phyloP scores from a whole-genome alignment of 129 eudicot genomes.

The Calendula officinalis region DNA sequence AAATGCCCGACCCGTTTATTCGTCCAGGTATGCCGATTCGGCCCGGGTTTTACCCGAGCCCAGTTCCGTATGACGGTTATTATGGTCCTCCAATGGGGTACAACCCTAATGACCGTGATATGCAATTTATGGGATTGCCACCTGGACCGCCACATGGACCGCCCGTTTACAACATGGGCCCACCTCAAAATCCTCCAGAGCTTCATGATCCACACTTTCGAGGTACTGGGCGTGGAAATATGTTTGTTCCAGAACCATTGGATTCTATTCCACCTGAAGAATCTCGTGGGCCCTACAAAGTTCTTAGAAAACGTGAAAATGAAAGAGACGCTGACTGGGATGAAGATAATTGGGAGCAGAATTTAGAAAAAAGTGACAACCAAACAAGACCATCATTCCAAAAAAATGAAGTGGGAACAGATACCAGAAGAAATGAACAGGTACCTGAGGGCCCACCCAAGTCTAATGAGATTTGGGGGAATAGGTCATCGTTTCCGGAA shows the following conservation, averaged over 20 bases:
- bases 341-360: conserved; percentile 49
- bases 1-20: conserved; percentile 62
- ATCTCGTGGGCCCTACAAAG: conserved; percentile 48
- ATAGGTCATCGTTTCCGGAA: conserved; percentile 35
- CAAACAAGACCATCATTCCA: conserved; percentile 32
- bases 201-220: conserved; percentile 50
- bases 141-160: conserved; percentile 65
- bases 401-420: conserved; percentile 57
- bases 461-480: conserved; percentile 36
- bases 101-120: conserved; percentile 72
- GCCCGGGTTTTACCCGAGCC: conserved; percentile 85
- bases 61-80: conserved; percentile 77
- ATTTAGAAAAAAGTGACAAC: conserved; percentile 36
- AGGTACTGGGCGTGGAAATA: conserved; percentile 50
- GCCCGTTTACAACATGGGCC: conserved; percentile 61
- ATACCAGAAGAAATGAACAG: no score
- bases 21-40: conserved; percentile 82
- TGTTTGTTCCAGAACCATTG: conserved; percentile 38
- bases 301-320: conserved; percentile 46
- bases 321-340: conserved; percentile 53
- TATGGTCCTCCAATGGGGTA: conserved; percentile 89
- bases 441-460: conserved; percentile 24
- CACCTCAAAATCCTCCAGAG: conserved; percentile 56
- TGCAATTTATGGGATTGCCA: conserved; percentile 78
- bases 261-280: conserved; percentile 47